These are phyloP conservation scores for Colletotrichum cereale DNA, from an alignment of 2,329 filamentous ascomycete species.

Conservation along the genomic window DNA sequence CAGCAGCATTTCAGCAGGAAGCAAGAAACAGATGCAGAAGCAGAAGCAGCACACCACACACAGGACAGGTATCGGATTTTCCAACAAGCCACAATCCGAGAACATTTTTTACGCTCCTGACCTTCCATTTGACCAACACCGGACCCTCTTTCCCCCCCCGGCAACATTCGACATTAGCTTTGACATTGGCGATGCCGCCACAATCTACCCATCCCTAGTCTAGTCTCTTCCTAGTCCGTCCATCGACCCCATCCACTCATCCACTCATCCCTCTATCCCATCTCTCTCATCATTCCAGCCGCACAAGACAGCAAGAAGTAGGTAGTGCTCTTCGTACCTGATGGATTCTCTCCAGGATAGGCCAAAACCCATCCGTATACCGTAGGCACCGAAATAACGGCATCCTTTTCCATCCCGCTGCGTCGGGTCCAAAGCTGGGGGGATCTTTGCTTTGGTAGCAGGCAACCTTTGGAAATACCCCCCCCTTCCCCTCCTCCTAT, in stretches of 20 bases:
- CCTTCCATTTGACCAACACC: neutral
- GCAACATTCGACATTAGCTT: neutral
- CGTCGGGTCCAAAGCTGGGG: constrained; percentile 1
- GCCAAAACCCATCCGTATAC: constrained; percentile 26
- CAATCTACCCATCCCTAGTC: neutral
- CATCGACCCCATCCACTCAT: neutral
- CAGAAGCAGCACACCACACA: neutral
- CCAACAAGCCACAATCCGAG: constrained; percentile 11
- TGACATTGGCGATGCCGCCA: neutral
- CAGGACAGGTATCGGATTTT: too few species aligned
- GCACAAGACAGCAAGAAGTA: too few species aligned
- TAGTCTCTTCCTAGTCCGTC: neutral
- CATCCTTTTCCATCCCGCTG: constrained; percentile 28
- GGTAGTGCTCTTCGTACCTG: neutral
- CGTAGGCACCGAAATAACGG: constrained; percentile 37
- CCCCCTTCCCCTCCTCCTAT: neutral
- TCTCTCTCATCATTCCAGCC: neutral
- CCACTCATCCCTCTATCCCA: neutral
- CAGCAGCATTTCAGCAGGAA: constrained; percentile 42
- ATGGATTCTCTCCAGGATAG: constrained; percentile 16
- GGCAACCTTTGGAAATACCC: neutral
- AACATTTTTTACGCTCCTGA: neutral
- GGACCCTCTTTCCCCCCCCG: too few species aligned
- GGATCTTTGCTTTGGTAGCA: constrained; percentile 6
- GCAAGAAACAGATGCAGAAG: too few species aligned